Conservation (phyloP, 2,329 filamentous ascomycete species). For the Paraphaeosphaeria minitans region DNA sequence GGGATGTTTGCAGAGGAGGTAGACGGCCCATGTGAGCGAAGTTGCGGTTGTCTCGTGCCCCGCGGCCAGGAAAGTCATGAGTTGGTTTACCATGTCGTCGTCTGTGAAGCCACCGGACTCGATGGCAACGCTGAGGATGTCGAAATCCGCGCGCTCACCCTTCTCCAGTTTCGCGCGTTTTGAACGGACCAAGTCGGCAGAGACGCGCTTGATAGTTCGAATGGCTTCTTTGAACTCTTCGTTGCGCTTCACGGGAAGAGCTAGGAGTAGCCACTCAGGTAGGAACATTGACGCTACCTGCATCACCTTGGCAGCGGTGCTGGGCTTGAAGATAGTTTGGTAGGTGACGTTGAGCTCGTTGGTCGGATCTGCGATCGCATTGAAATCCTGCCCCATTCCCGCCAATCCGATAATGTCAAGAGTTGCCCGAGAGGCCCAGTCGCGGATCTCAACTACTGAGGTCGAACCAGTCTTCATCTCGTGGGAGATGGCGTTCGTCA, state of each 20-base stretch:
- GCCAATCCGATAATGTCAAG: slow-evolving; percentile 64
- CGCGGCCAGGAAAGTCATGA: slow-evolving; percentile 88
- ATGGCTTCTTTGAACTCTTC: slow-evolving; percentile 45
- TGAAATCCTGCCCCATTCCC: slow-evolving; percentile 63
- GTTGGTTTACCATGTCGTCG: slow-evolving; percentile 81
- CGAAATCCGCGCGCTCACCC: slow-evolving; percentile 58
- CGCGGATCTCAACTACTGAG: slow-evolving; percentile 50
- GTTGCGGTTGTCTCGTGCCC: slow-evolving; percentile 63
- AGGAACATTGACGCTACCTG: slow-evolving; percentile 66
- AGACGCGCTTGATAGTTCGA: slow-evolving; percentile 60
- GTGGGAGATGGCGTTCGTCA: slow-evolving; percentile 43
- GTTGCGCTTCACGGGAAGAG: slow-evolving; percentile 74
- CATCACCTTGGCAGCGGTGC: slow-evolving; percentile 59
- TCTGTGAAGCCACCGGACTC: slow-evolving; percentile 76
- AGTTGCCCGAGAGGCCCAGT: slow-evolving; percentile 58
- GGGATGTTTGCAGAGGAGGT: slow-evolving; percentile 58
- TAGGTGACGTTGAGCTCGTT: slow-evolving; percentile 61
- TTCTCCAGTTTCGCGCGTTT: slow-evolving; percentile 66
- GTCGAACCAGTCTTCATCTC: slow-evolving; percentile 29
- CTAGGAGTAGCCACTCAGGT: slow-evolving; percentile 64
- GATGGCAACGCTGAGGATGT: slow-evolving; percentile 82
- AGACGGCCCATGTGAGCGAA: slow-evolving; percentile 60
- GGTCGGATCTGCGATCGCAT: slow-evolving; percentile 55
- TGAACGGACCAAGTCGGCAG: slow-evolving; percentile 69
- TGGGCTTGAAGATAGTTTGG: slow-evolving; percentile 55